These are phyloP conservation scores for Globisporangium lucens DNA, from an alignment of 352 stramenopile genomes.

Conservation along the genomic window DNA sequence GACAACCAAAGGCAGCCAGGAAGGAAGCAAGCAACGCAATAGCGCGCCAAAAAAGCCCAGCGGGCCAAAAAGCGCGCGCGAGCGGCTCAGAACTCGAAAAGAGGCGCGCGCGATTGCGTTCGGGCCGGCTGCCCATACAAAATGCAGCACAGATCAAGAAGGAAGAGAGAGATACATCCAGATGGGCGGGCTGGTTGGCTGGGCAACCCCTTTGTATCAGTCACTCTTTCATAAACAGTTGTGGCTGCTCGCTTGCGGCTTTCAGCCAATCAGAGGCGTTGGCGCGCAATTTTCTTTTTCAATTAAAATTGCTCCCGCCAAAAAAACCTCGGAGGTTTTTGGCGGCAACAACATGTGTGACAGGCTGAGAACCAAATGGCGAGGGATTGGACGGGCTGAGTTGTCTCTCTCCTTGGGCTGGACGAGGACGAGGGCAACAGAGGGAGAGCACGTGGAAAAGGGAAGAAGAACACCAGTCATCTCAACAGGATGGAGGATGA, in stretches of 20 bases:
- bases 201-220: background rate
- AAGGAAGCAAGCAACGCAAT: background rate
- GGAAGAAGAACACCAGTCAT: background rate
- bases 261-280: conserved; percentile 22
- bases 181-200: background rate
- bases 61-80: conserved; percentile 18
- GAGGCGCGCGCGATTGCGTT: conserved; percentile 8
- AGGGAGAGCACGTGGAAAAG: background rate
- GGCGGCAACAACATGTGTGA: conserved; percentile 2
- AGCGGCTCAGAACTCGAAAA: conserved; percentile 16
- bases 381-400: background rate
- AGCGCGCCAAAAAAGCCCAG: conserved; percentile 6
- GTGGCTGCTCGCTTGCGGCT: background rate
- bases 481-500: background rate
- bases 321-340: conserved; percentile 14
- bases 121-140: background rate
- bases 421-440: background rate
- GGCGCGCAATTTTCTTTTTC: conserved; percentile 18
- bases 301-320: background rate
- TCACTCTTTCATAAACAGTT: background rate
- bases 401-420: background rate
- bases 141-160: background rate
- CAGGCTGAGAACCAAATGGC: conserved; percentile 4
- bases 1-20: background rate
- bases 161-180: background rate